Conservation (phyloP, 768 basidiomycete genomes). For the Hypholoma sublateritium region DNA sequence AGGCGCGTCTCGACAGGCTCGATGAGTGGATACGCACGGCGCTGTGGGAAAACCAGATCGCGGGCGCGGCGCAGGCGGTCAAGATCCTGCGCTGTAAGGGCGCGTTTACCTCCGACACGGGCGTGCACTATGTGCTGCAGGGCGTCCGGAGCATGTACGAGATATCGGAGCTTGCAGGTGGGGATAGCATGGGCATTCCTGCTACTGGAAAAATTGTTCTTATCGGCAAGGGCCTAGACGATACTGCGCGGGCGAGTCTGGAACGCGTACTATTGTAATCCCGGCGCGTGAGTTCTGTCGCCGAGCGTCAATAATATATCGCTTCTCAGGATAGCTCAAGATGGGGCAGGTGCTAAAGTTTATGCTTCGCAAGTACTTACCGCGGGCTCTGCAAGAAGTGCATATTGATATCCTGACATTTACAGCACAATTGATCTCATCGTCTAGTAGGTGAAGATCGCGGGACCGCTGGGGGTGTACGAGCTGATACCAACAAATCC, state of each 20-base stretch:
- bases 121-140: constrained; percentile 75
- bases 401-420: neutral
- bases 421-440: neutral
- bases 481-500: constrained; percentile 36
- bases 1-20: constrained; percentile 46
- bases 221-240: constrained; percentile 79
- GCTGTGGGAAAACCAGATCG: constrained; percentile 76
- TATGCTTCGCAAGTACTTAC: no score
- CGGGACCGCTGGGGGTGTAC: constrained; percentile 37
- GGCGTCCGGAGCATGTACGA: constrained; percentile 94
- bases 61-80: constrained; percentile 22
- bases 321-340: neutral
- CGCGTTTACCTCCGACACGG: constrained; percentile 54
- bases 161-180: constrained; percentile 44
- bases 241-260: constrained; percentile 54
- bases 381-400: no score
- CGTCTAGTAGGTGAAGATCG: constrained; percentile 29
- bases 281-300: neutral
- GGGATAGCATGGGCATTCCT: constrained; percentile 44
- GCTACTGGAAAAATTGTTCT: constrained; percentile 80
- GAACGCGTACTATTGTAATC: constrained; percentile 29
- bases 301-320: neutral
- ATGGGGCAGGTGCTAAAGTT: neutral
- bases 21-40: constrained; percentile 81
- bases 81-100: constrained; percentile 84